Evolutionary conservation across 2,329 filamentous ascomycete species (phyloP), one percentile per base, ranked within the genome.

Genomic region (Cladosporium phlei): DNA sequence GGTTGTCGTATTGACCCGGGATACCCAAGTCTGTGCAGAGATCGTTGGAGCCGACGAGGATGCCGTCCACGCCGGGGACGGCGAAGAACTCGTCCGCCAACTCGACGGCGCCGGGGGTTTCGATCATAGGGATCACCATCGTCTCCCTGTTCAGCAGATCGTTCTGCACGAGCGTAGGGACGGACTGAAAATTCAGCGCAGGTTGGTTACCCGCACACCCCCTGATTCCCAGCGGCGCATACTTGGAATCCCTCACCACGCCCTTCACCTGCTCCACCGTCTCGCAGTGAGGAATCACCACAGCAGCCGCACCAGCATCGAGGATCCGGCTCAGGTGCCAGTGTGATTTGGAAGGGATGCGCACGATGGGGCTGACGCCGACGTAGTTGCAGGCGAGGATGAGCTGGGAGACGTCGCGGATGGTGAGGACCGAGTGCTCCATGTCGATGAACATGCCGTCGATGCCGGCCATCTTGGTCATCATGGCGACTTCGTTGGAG

Each of bases 11-110:
- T 33, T 69, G 55, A 2, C 69, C 68, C 0, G 67, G 66, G 22
- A 69, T 70, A 0, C 69, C 70, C 57, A 73, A 62, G 32, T 73
- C 70, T 1, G 66, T 64, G 16, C 59, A 67, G 38, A 73, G 54
- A 47, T 73, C 71, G 38, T 73, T 73, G 1, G 69, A 67, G 5
- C 71, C 70, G 16, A 73, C 65, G 2, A 74, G 56, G 1, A 74
- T 54, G 1, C 58, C 65, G 48, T 74, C 71, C 3, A 73, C 70
- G 0, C 69, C 69, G 0, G 69, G 63, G 1, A 71, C 49, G 0
- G 67, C 66, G 1, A 66, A 59, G 25, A 71, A 64, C 43, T 69
- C 69, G 14, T 72, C 68, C 0, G 64, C 66, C 8, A 64, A 52
- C 14, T 67, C 66, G 1, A 72, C 59, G 1, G 65, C 66, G 14